Conservation (phyloP, 208 protist genomes). For the Acanthamoeba comandoni region DNA sequence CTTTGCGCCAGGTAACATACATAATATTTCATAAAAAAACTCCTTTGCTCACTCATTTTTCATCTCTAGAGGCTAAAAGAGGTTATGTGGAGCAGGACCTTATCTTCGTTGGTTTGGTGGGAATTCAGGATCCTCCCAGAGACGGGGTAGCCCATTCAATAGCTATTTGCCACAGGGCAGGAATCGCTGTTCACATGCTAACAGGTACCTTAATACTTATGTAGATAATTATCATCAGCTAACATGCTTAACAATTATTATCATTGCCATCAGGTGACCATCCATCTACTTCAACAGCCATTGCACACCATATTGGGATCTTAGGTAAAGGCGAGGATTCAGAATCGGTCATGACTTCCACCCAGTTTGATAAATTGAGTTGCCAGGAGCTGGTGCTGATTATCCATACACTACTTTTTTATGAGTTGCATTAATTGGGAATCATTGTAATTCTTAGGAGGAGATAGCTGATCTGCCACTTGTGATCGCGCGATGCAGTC, state of each 20-base stretch:
- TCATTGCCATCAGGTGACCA: slow-evolving; percentile 93
- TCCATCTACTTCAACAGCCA: slow-evolving; percentile 90
- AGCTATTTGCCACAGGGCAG: slow-evolving; percentile 32
- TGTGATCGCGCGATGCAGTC: slow-evolving; percentile 87
- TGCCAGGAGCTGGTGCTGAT: slow-evolving; percentile 52
- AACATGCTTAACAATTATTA: too few relatives aligned
- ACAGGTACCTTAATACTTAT: slow-evolving; percentile 3
- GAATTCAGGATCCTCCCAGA: slow-evolving; percentile 95
- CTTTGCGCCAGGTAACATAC: slow-evolving; percentile 4
- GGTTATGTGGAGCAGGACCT: slow-evolving; percentile 92
- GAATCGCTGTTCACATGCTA: slow-evolving; percentile 67
- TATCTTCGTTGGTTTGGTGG: slow-evolving; percentile 92
- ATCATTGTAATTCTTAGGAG: slow-evolving; percentile 39
- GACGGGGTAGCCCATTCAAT: slow-evolving; percentile 92
- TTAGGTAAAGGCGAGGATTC: slow-evolving; percentile 68
- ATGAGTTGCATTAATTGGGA: neutral
- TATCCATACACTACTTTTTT: too few relatives aligned
- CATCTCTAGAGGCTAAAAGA: slow-evolving; percentile 67
- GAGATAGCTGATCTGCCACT: slow-evolving; percentile 89
- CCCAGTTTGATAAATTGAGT: slow-evolving; percentile 75
- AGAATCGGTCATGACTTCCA: slow-evolving; percentile 55
- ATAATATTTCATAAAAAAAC: neutral
- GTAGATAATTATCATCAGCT: neutral
- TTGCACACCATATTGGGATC: slow-evolving; percentile 92
- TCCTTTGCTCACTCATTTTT: slow-evolving; percentile 75